Percentiles rank a stretch among this genome's conserved stretches.
These are phyloP conservation scores for Avena eriantha DNA, from an alignment of 176 grass and related monocot species.

Conservation along the genomic window DNA sequence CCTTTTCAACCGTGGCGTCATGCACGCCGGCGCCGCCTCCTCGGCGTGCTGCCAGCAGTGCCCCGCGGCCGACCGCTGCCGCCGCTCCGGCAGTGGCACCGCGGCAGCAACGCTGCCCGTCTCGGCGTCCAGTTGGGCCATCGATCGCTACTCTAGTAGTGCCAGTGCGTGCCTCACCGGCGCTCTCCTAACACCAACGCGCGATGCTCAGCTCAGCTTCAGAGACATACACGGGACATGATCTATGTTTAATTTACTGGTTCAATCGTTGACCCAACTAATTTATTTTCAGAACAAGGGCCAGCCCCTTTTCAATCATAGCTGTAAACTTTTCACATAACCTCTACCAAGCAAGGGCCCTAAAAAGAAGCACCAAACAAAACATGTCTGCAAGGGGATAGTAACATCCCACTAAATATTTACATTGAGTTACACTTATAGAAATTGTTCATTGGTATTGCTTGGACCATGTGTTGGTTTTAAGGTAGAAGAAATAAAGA, in stretches of 20 bases:
- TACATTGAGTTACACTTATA: too few species aligned
- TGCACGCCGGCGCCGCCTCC: not conserved
- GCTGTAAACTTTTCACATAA: too few species aligned
- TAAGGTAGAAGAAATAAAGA: too few species aligned
- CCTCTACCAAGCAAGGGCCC: too few species aligned
- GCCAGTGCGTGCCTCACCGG: not conserved
- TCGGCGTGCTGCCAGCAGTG: not conserved
- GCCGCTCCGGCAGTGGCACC: not conserved
- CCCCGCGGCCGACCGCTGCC: not conserved
- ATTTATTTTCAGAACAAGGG: too few species aligned
- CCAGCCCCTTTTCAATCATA: too few species aligned
- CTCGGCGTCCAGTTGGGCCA: slow-evolving; percentile 26
- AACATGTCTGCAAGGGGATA: too few species aligned
- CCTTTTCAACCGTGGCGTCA: not conserved
- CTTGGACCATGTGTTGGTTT: too few species aligned
- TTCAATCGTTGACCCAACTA: not conserved
- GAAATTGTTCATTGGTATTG: too few species aligned
- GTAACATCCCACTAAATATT: too few species aligned
- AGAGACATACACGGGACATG: not conserved
- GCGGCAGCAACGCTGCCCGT: not conserved
- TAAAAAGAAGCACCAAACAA: too few species aligned
- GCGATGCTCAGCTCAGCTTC: not conserved
- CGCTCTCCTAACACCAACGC: not conserved
- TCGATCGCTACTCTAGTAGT: not conserved
- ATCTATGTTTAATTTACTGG: not conserved